Evolutionary conservation across 495 filamentous ascomycete species (phyloP).

Genomic region (Entonaema liquescens): DNA sequence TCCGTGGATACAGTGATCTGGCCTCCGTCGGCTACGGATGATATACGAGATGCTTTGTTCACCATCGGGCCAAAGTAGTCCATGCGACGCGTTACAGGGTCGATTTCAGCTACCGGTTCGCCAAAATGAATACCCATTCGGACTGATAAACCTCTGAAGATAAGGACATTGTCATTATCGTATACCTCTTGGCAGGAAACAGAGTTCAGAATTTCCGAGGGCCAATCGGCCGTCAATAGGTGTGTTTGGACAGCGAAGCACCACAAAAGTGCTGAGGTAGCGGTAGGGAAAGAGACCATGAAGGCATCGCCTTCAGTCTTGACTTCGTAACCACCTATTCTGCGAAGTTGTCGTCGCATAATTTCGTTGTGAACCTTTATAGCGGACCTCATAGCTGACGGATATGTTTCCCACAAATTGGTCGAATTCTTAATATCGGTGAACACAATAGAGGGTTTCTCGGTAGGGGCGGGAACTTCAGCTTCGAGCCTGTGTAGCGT

Average conservation of each 20-base stretch:
- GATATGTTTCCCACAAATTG: slow-evolving; percentile 94
- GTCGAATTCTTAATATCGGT: slow-evolving; percentile 99
- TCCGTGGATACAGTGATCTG: slow-evolving; percentile 97
- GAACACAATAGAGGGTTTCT: slow-evolving; percentile 92
- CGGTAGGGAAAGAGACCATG: slow-evolving; percentile 98
- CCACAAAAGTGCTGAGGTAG: slow-evolving; percentile 93
- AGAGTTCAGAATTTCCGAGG: slow-evolving; percentile 87
- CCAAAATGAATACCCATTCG: slow-evolving; percentile 98
- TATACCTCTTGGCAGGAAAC: slow-evolving; percentile 80
- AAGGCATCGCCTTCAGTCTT: slow-evolving; percentile 99
- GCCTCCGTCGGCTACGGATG: slow-evolving; percentile 92
- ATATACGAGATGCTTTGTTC: slow-evolving; percentile 93
- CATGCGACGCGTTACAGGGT: slow-evolving; percentile 97
- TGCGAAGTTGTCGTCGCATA: slow-evolving; percentile 89
- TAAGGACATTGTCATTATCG: slow-evolving; percentile 86
- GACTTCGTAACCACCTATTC: slow-evolving; percentile 97
- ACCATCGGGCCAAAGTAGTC: slow-evolving; percentile 99
- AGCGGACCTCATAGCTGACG: slow-evolving; percentile 91
- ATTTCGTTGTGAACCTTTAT: slow-evolving; percentile 97
- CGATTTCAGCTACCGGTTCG: slow-evolving; percentile 89
- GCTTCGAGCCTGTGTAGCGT: slow-evolving; percentile 82
- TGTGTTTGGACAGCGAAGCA: slow-evolving; percentile 91
- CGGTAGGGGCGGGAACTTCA: slow-evolving; percentile 88
- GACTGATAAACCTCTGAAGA: slow-evolving; percentile 92
- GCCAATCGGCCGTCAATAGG: slow-evolving; percentile 90